Evolutionary conservation across 208 protist genomes (phyloP).

Genomic region (Wallacemonas sp.): DNA sequence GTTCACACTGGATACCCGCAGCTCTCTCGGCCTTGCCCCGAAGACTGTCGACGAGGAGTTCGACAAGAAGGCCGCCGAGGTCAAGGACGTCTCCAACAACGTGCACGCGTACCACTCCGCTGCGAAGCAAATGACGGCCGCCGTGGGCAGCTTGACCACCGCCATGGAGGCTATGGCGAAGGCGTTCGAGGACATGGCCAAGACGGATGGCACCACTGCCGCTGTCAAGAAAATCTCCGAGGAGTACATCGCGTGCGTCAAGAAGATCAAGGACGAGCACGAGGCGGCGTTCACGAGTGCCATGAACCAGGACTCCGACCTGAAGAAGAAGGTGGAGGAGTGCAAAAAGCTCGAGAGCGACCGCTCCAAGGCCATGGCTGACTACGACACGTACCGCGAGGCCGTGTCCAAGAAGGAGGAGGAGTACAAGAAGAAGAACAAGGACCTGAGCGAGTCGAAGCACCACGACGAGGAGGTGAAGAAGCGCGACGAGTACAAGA

Average conservation of each 20-base stretch:
- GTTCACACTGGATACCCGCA: conserved; percentile 45
- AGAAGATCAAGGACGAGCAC: conserved; percentile 23
- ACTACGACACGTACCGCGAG: conserved; percentile 36
- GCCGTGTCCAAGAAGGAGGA: conserved; percentile 27
- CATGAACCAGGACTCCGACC: conserved; percentile 13
- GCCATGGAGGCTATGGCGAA: conserved; percentile 36
- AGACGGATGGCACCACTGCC: conserved; percentile 18
- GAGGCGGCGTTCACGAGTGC: conserved; percentile 16
- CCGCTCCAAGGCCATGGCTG: conserved; percentile 24
- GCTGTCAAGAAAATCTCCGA: conserved; percentile 17
- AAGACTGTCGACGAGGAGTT: conserved; percentile 57
- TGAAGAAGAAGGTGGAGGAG: conserved; percentile 16
- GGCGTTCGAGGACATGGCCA: conserved; percentile 34
- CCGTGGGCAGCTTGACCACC: conserved; percentile 25
- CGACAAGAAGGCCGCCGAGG: conserved; percentile 25
- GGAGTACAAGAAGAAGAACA: conserved; percentile 39
- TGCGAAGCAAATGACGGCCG: conserved; percentile 30
- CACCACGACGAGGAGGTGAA: conserved; percentile 22
- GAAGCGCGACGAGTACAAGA: conserved; percentile 30
- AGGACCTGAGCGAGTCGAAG: conserved; percentile 28
- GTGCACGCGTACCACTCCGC: conserved; percentile 31
- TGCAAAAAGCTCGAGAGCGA: conserved; percentile 20
- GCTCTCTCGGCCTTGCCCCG: conserved; percentile 30
- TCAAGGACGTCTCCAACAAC: conserved; percentile 30
- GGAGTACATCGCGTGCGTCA: conserved; percentile 15